Evolutionary conservation across 2,329 filamentous ascomycete genomes (phyloP).

Genomic region (Neonectria hederae): DNA sequence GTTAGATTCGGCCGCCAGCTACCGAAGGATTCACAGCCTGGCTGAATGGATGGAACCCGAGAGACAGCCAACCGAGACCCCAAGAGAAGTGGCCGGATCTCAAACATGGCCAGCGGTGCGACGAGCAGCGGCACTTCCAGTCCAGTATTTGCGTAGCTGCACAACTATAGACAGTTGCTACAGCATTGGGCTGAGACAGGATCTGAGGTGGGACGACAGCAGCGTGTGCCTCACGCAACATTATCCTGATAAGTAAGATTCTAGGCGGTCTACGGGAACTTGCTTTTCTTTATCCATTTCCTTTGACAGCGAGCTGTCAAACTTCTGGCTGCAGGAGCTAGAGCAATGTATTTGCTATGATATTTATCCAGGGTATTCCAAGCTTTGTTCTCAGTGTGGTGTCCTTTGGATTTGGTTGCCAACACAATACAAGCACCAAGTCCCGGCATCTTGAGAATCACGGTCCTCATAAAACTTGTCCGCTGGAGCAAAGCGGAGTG

Average conservation of each 20-base stretch:
- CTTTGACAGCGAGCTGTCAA: background rate
- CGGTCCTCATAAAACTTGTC: background rate
- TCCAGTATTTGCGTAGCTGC: background rate
- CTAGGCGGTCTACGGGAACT: background rate
- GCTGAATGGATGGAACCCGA: conserved; percentile 13
- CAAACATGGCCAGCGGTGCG: conserved; percentile 35
- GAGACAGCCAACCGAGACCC: conserved; percentile 13
- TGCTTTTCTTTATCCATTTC: background rate
- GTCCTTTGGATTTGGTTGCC: background rate
- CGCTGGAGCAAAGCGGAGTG: background rate
- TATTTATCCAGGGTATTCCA: background rate
- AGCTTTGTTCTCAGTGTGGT: background rate
- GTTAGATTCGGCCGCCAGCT: background rate
- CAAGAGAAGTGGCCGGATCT: conserved; percentile 22
- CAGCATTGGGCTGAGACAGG: conserved; percentile 8
- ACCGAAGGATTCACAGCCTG: conserved; percentile 6
- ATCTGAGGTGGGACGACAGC: conserved; percentile 32
- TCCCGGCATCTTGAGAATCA: background rate
- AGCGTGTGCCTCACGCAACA: conserved; percentile 21
- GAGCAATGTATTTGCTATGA: background rate
- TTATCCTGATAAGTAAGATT: conserved; percentile 11
- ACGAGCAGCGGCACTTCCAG: conserved; percentile 19
- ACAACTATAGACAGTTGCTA: conserved; percentile 16
- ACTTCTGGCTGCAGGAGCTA: background rate
- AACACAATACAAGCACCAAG: background rate